Conservation (phyloP, 2,329 filamentous ascomycete genomes). For the Rosellinia necatrix region DNA sequence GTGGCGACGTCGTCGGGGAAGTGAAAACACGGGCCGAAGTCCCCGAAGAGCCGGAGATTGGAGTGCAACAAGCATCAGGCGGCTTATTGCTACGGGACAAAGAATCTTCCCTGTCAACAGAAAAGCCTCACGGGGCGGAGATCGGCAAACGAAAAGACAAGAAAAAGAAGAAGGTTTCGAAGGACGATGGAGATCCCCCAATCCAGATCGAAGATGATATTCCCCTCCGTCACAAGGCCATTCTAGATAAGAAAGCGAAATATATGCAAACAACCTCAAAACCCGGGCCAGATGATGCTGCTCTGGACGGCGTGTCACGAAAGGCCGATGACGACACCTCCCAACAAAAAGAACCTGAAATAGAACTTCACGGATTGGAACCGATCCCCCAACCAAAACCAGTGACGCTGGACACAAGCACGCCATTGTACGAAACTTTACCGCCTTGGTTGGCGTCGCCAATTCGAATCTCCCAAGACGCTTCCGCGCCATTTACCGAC, state of each 20-base stretch:
- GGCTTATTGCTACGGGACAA: neutral
- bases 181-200: constrained; percentile 17
- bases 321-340: constrained; percentile 14
- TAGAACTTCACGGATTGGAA: constrained; percentile 71
- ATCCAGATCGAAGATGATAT: constrained; percentile 28
- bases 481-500: constrained; percentile 62
- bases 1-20: constrained; percentile 29
- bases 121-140: constrained; percentile 22
- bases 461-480: constrained; percentile 66
- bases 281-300: constrained; percentile 41
- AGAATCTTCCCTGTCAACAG: constrained; percentile 5
- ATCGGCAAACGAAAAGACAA: constrained; percentile 33
- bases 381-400: constrained; percentile 80
- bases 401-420: constrained; percentile 58
- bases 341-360: constrained; percentile 28
- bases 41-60: constrained; percentile 14
- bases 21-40: neutral
- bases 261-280: constrained; percentile 56
- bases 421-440: constrained; percentile 75
- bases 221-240: constrained; percentile 49
- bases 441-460: constrained; percentile 82
- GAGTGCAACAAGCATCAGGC: constrained; percentile 21
- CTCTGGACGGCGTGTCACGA: constrained; percentile 37
- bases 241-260: constrained; percentile 61
- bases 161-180: constrained; percentile 36